Percentiles rank a stretch among this genome's conserved stretches.
Conservation (phyloP, 176 grass and related monocot species). For the Oryza coarctata region DNA sequence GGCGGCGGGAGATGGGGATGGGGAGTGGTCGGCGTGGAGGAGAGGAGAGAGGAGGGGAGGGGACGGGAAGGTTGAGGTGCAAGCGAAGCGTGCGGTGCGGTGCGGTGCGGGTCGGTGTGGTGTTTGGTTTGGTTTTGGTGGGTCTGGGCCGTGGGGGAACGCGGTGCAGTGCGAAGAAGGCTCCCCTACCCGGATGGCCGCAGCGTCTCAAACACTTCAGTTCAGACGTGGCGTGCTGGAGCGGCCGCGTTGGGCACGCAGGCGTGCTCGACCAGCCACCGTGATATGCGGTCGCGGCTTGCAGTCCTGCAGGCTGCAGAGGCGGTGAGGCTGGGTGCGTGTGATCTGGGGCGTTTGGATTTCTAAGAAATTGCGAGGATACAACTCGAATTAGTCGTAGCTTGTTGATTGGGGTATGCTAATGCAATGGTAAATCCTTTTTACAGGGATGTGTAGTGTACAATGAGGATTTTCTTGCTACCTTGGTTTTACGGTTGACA, state of each 20-base stretch:
- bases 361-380: neutral
- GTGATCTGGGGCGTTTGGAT: neutral
- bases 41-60: neutral
- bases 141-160: neutral
- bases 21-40: conserved; percentile 31
- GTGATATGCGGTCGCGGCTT: neutral
- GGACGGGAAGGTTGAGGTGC: conserved; percentile 8
- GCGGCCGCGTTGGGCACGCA: neutral
- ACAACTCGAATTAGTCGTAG: neutral
- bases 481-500: neutral
- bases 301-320: no score
- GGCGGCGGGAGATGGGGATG: conserved; percentile 14
- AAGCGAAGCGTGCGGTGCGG: neutral
- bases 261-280: neutral
- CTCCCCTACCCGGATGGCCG: neutral
- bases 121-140: conserved; percentile 26
- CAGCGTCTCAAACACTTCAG: conserved; percentile 27
- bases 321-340: neutral
- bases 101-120: conserved; percentile 44
- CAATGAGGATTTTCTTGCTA: neutral
- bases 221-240: conserved; percentile 11
- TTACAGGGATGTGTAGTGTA: no score
- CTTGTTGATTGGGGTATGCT: neutral
- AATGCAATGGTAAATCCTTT: neutral
- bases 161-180: no score